A percentile compares a stretch with the other conserved stretches of the same genome.
Conservation (phyloP, 352 stramenopile species). For the Phytophthora quininea region DNA sequence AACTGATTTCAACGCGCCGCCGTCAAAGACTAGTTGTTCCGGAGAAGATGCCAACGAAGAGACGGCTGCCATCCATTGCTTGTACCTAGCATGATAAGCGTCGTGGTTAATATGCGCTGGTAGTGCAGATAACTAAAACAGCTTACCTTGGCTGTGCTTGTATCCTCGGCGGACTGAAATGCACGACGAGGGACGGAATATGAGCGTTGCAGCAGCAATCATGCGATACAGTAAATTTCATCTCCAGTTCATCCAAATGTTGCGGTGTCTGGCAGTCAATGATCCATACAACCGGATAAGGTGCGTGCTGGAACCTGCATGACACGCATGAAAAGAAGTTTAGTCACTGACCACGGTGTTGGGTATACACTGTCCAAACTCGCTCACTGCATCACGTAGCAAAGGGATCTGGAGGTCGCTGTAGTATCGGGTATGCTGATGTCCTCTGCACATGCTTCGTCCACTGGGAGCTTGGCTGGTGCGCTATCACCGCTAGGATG, state of each 20-base stretch:
- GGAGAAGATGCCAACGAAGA: slow-evolving; percentile 3
- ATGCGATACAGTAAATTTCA: slow-evolving; percentile 16
- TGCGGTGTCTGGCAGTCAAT: slow-evolving; percentile 47
- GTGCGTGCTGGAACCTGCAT: slow-evolving; percentile 27
- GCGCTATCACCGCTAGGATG: neutral
- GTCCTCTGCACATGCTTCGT: neutral
- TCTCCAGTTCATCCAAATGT: slow-evolving; percentile 37
- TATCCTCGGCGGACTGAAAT: slow-evolving; percentile 52
- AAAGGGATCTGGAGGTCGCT: slow-evolving; percentile 12
- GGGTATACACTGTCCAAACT: neutral
- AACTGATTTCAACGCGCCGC: slow-evolving; percentile 30
- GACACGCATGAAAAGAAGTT: neutral
- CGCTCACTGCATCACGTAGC: slow-evolving; percentile 37
- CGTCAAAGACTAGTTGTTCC: slow-evolving; percentile 66
- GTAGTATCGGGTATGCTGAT: neutral
- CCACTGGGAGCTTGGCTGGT: slow-evolving; percentile 21
- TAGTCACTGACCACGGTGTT: neutral
- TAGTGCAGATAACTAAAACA: no score
- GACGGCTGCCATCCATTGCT: slow-evolving; percentile 37
- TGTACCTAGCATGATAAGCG: slow-evolving; percentile 29
- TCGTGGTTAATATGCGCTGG: no score
- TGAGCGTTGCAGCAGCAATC: slow-evolving; percentile 36
- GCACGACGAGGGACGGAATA: slow-evolving; percentile 52
- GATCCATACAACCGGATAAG: slow-evolving; percentile 60
- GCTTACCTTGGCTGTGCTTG: slow-evolving; percentile 31